Evolutionary conservation across 768 basidiomycete species (phyloP), one percentile per base, ranked within the genome.

Genomic region (Mycena rosella): DNA sequence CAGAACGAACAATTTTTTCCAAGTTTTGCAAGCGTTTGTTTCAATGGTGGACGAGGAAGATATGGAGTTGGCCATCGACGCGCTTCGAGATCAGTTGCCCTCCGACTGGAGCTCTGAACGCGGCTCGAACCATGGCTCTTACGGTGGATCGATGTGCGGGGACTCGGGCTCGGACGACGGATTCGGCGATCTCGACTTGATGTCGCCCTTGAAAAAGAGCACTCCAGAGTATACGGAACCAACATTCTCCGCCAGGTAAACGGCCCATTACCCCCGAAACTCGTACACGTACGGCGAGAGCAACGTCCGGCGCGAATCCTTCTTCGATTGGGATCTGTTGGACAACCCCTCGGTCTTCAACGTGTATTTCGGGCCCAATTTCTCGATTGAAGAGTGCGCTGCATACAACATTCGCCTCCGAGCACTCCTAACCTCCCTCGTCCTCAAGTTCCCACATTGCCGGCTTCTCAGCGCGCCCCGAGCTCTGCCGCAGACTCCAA

Each of bases 381-480:
- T 63, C 56, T 58, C 38, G 5, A 68, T 63, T n/a, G 55, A 68
- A 63, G 67, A 54, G 67, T 68, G 42, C 66, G 66, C 65, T 47
- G 20, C 47, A 20, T 36, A 17, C 44, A 18, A 11, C 30, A 15
- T 26, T 40, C 38, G 22, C 15, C 32, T n/a, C 53, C 32, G 48
- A 42, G 20, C 24, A 27, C 20, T 42, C 42, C 36, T 45, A 45
- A 57, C 24, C 54, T 38, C 13, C 36, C 14, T 34, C 29, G 8
- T 47, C 24, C 2, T 54, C 40, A 58, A 67, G 60, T 42, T 36
- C 61, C 20, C 67, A 63, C 32, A 59, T 59, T 11, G 40, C 61
- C 5, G 47, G 49, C 32, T 45, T 68, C 53, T n/a, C 30, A 2
- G 61, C 44, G 22, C 67, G 47, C 17, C 67, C 56, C 30, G 22